Percentiles rank a stretch among this genome's conserved stretches.
phyloP scores from a whole-genome alignment of 768 basidiomycete genomes.

The Chalciporus chontae region DNA sequence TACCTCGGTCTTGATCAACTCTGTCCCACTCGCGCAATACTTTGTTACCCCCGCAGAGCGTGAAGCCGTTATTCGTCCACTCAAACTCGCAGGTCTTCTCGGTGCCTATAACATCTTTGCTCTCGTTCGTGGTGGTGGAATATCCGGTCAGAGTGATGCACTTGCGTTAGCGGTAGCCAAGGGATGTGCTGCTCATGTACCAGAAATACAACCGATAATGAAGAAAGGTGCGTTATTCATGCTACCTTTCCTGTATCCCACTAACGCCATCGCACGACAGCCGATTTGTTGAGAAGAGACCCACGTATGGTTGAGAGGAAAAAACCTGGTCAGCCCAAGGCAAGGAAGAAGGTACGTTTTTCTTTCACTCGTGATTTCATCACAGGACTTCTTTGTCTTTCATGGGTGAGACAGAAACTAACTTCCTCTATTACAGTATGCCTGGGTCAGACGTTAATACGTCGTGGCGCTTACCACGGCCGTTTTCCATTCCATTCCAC shows the following conservation, averaged over 20 bases:
- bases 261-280: conserved; percentile 37
- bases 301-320: conserved; percentile 98
- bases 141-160: conserved; percentile 91
- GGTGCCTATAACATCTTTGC: conserved; percentile 82
- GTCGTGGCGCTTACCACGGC: background rate
- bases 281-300: conserved; percentile 84
- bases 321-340: conserved; percentile 91
- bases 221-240: conserved; percentile 56
- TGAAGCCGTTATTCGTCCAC: conserved; percentile 76
- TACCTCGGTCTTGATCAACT: conserved; percentile 81
- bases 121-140: conserved; percentile 81
- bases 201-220: conserved; percentile 61
- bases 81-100: conserved; percentile 78
- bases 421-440: conserved; percentile 48
- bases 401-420: background rate
- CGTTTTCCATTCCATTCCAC: background rate
- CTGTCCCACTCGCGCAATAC: conserved; percentile 71
- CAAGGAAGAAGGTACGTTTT: conserved; percentile 79
- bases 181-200: conserved; percentile 68
- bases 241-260: background rate
- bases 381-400: background rate
- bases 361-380: background rate
- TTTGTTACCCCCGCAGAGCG: conserved; percentile 76
- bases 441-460: conserved; percentile 93
- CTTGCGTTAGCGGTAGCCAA: conserved; percentile 74